Conservation (phyloP, 441 rosid species). For the Populus tomentosa region DNA sequence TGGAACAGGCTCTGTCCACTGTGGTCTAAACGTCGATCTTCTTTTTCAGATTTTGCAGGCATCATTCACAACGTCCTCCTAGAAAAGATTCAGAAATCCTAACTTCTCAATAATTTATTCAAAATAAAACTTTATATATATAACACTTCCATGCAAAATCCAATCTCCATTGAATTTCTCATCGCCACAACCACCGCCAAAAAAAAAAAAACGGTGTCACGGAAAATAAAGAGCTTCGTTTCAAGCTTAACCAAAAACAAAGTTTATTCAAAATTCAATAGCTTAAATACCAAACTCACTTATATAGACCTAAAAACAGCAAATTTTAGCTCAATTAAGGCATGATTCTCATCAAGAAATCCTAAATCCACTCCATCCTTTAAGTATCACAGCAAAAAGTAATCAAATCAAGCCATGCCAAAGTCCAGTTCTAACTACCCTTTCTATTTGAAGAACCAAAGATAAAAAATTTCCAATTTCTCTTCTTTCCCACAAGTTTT, state of each 20-base stretch:
- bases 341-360: slow-evolving; percentile 4
- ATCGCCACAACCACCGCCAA: neutral
- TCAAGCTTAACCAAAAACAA: neutral
- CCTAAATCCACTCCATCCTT: neutral
- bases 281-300: neutral
- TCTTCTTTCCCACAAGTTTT: neutral
- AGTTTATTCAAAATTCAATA: neutral
- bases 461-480: neutral
- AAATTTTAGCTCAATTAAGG: neutral
- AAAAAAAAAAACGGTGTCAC: neutral
- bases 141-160: neutral
- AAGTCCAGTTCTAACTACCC: neutral
- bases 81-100: neutral
- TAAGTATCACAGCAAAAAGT: neutral
- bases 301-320: neutral
- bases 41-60: slow-evolving; percentile 39
- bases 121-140: no score
- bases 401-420: neutral
- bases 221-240: neutral
- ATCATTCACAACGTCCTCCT: slow-evolving; percentile 31
- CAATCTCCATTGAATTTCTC: neutral
- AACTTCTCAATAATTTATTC: neutral
- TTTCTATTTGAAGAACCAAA: neutral
- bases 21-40: slow-evolving; percentile 27
- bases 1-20: slow-evolving; percentile 30